A percentile compares a stretch with the other conserved stretches of the same genome.
Conservation (phyloP, 1,139 yeast species). For the Blastobotrys illinoisensis region DNA sequence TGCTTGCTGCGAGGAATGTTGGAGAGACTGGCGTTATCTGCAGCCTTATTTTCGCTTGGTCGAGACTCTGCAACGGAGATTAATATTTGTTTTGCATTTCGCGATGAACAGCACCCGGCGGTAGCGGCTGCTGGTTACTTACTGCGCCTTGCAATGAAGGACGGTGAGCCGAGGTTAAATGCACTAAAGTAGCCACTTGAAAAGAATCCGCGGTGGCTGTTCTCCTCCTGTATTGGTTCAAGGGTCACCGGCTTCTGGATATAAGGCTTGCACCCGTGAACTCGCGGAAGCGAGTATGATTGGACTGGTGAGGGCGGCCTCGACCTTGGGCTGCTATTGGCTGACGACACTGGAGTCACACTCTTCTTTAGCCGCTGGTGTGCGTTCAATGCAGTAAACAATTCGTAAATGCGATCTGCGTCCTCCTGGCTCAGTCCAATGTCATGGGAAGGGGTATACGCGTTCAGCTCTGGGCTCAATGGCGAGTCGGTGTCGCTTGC, state of each 20-base stretch:
- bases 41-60: background rate
- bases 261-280: slow-evolving; percentile 4
- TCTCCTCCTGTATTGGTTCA: background rate
- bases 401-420: background rate
- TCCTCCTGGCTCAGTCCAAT: background rate
- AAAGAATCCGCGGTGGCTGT: background rate
- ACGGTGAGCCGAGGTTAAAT: background rate
- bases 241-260: background rate
- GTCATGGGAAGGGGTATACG: background rate
- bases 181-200: background rate
- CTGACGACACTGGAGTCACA: background rate
- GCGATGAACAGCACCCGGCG: background rate
- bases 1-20: background rate
- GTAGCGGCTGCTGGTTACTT: background rate
- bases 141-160: background rate
- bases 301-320: background rate
- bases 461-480: background rate
- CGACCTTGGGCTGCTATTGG: background rate
- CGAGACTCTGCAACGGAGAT: background rate
- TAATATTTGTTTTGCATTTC: background rate
- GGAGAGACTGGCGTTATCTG: background rate
- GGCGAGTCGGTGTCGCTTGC: background rate
- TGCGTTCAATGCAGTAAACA: background rate
- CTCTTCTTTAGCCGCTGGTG: background rate
- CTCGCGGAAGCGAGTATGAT: background rate